Percentiles rank a stretch among this genome's conserved stretches.
phyloP scores from a whole-genome alignment of 2,329 filamentous ascomycete genomes.

The Paecilomyces variotii region DNA sequence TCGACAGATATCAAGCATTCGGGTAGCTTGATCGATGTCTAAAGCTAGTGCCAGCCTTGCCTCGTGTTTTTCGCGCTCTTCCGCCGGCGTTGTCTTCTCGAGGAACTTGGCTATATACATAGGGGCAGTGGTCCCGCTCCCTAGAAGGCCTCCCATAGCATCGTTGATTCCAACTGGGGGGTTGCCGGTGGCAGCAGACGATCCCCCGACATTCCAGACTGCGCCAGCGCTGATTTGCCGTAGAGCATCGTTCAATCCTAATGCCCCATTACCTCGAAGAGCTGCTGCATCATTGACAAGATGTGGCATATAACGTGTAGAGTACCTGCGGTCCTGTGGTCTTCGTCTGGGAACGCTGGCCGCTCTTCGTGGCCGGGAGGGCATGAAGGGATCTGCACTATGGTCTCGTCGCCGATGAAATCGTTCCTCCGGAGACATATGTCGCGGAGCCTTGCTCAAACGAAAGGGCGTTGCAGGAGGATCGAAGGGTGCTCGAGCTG shows the following conservation, averaged over 20 bases:
- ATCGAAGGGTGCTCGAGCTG: constrained; percentile 35
- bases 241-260: constrained; percentile 11
- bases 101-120: constrained; percentile 52
- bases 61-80: constrained; percentile 62
- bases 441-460: constrained; percentile 41
- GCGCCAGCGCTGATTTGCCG: constrained; percentile 57
- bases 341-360: constrained; percentile 6
- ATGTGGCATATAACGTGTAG: constrained; percentile 25
- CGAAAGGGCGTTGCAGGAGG: constrained; percentile 43
- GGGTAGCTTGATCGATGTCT: constrained; percentile 62
- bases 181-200: constrained; percentile 46
- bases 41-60: constrained; percentile 71
- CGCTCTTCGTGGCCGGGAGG: constrained; percentile 23
- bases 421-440: constrained; percentile 41
- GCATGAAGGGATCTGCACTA: constrained; percentile 47
- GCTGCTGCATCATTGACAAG: constrained; percentile 21
- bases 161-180: constrained; percentile 44
- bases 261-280: constrained; percentile 5
- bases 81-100: constrained; percentile 42
- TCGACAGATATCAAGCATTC: constrained; percentile 53
- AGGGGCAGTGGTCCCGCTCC: constrained; percentile 65
- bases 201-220: constrained; percentile 71
- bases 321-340: constrained; percentile 9
- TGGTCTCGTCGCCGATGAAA: constrained; percentile 36
- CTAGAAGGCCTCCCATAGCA: constrained; percentile 57